Evolutionary conservation across 2,329 filamentous ascomycete genomes (phyloP), one percentile per base, ranked within the genome.

Genomic region (Leptoxyphium fumago): DNA sequence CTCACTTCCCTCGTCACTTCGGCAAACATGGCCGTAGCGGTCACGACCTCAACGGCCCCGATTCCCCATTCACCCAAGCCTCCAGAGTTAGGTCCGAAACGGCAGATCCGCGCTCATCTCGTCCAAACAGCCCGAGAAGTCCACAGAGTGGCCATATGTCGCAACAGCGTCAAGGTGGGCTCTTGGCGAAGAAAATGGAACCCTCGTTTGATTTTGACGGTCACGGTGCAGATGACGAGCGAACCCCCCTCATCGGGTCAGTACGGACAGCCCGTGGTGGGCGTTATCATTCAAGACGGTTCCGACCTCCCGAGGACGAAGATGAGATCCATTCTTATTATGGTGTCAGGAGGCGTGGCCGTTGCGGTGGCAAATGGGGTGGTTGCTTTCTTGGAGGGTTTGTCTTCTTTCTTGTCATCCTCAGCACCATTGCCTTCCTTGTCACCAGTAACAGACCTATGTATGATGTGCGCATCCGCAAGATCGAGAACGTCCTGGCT

Each of bases 401-500:
- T 49, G 78, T 95, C 67, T 67, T 95, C 17, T 64, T 91, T 32
- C 68, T 94, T 13, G 76, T 95, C 38, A 75, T 93, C 40, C 80
- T 86, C n/a, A 85, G 84, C 38, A 82, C 84, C 9, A 80, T 91
- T 32, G 84, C 82, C 17, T 91, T 96, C 61, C 79, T 95, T 64
- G 82, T 95, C 63, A 84, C 87, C 39, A 89, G 88, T 15, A 94
- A 88, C 28, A 87, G 94, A 57, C 84, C 88, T 6, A 74, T 98
- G 40, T 75, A 77, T 21, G 78, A 84, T 50, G 83, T 96, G 46
- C 72, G 82, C 50, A 77, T 96, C 39, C 70, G 82, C 44, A 80
- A 81, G 50, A 86, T 98, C 52, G 78, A 82, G 54, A 93, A 94
- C 52, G 86, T 98, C 18, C 74, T 96, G 41, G 88, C 88, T 2